Evolutionary conservation across 352 stramenopile species (phyloP).

Genomic region (Phytophthora macrochlamydospora): DNA sequence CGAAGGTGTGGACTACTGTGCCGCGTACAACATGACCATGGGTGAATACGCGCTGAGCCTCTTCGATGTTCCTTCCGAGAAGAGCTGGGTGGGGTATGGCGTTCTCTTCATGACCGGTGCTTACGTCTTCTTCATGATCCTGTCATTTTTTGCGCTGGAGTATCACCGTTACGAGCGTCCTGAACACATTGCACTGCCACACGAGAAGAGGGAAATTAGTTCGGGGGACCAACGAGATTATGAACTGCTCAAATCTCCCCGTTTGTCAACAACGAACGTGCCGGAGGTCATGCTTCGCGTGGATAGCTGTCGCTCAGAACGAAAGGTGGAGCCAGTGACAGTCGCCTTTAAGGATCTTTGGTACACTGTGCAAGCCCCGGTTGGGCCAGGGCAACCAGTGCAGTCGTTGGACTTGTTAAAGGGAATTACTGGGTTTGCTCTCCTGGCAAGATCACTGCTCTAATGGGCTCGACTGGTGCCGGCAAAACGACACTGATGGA

Average conservation of each 20-base stretch:
- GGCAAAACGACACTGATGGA: constrained; percentile 31
- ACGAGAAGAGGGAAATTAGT: not conserved
- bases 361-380: constrained; percentile 24
- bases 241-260: constrained; percentile 19
- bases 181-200: constrained; percentile 22
- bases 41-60: constrained; percentile 38
- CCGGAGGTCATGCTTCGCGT: constrained; percentile 18
- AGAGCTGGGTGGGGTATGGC: constrained; percentile 22
- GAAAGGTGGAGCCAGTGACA: constrained; percentile 24
- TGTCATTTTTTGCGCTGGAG: constrained; percentile 24
- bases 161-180: constrained; percentile 29
- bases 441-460: constrained; percentile 13
- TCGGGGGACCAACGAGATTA: constrained; percentile 11
- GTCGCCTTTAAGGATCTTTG: constrained; percentile 32
- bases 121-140: constrained; percentile 32
- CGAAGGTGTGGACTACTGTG: constrained; percentile 30
- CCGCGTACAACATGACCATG: constrained; percentile 37
- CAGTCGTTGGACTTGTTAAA: constrained; percentile 21
- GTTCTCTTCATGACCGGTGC: constrained; percentile 21
- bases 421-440: constrained; percentile 24
- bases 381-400: constrained; percentile 6
- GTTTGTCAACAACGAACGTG: constrained; percentile 24
- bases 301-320: constrained; percentile 5
- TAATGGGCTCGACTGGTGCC: constrained; percentile 23
- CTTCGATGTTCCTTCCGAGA: constrained; percentile 26